These are phyloP conservation scores for Phaeosphaeria sp. DNA, from an alignment of 2,329 filamentous ascomycete genomes.

Conservation along the genomic window DNA sequence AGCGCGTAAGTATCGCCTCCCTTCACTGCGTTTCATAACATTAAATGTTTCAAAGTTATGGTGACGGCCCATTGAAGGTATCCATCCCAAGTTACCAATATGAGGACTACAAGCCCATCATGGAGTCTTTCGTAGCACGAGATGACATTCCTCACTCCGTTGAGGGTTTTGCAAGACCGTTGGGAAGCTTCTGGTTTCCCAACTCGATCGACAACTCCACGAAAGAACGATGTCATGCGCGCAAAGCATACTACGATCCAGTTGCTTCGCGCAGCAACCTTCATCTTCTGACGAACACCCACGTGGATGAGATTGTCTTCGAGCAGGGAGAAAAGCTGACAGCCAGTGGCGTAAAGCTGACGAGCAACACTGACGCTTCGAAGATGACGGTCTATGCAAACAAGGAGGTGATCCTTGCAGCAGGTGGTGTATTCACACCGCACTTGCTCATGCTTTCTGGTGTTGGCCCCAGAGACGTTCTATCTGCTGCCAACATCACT, in stretches of 20 bases:
- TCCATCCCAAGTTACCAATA: conserved; percentile 22
- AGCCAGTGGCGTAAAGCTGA: conserved; percentile 17
- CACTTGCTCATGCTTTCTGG: conserved; percentile 68
- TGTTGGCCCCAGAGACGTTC: conserved; percentile 51
- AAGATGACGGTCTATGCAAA: conserved; percentile 9
- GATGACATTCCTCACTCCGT: conserved; percentile 7
- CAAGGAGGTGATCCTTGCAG: conserved; percentile 64
- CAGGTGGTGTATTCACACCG: conserved; percentile 63
- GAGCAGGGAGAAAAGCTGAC: conserved; percentile 1
- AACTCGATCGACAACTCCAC: conserved; percentile 17
- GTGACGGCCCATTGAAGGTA: conserved; percentile 19
- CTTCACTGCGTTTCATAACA: not conserved
- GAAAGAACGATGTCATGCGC: conserved; percentile 10
- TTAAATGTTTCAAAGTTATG: conserved; percentile 8
- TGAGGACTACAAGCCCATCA: conserved; percentile 11
- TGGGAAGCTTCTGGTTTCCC: conserved; percentile 35
- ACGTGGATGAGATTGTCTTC: conserved; percentile 17
- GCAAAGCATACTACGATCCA: conserved; percentile 20
- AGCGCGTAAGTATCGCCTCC: not conserved
- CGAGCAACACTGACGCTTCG: not conserved
- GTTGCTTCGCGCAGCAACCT: conserved; percentile 6
- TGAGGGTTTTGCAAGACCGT: conserved; percentile 10
- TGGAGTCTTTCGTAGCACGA: conserved; percentile 6
- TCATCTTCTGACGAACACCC: conserved; percentile 14
- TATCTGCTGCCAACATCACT: conserved; percentile 9